A percentile compares a stretch with the other conserved stretches of the same genome.
Conservation (phyloP, 305 asterid genomes). For the Solanum hybrid region DNA sequence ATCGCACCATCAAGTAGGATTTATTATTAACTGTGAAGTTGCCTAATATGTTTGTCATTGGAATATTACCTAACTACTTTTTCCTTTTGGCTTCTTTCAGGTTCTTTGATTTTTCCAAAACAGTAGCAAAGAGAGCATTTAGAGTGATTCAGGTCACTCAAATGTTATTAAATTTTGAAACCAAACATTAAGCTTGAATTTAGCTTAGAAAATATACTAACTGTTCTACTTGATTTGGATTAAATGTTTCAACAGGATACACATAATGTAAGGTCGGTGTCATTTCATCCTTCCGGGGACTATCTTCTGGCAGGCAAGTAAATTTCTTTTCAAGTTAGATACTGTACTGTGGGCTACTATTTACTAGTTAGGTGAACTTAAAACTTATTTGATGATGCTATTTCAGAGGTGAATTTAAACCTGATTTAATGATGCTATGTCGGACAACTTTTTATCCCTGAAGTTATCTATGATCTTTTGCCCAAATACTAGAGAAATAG, state of each 20-base stretch:
- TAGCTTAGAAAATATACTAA: background rate
- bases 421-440: background rate
- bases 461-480: background rate
- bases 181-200: conserved; percentile 3
- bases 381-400: background rate
- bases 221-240: background rate
- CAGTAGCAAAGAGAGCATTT: conserved; percentile 70
- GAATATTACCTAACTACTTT: background rate
- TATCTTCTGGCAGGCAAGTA: conserved; percentile 74
- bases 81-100: conserved; percentile 28
- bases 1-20: conserved; percentile 78
- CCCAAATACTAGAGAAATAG: background rate
- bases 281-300: conserved; percentile 85
- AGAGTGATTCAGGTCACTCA: conserved; percentile 65
- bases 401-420: background rate
- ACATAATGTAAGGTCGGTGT: conserved; percentile 80
- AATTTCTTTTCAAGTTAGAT: conserved; percentile 10
- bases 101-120: conserved; percentile 82
- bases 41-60: background rate
- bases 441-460: background rate
- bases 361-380: conserved; percentile 2
- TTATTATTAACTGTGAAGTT: background rate
- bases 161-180: conserved; percentile 2
- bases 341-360: conserved; percentile 3
- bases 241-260: conserved; percentile 59